Evolutionary conservation across 768 basidiomycete genomes (phyloP), one percentile per base, ranked within the genome.

Genomic region (Tulasnella sp.): DNA sequence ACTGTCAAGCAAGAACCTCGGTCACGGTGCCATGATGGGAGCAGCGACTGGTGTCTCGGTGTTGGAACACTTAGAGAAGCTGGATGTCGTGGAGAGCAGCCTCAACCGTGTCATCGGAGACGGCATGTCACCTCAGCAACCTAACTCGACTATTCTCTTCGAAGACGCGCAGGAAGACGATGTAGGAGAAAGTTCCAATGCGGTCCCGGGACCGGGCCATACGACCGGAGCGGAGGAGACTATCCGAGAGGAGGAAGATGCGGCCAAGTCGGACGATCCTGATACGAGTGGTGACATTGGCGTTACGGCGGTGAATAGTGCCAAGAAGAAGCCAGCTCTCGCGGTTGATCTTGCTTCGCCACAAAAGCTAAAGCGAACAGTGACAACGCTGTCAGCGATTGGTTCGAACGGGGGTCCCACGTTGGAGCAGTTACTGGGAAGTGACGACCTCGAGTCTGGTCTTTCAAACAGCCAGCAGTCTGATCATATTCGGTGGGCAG

Each of bases 11-110:
- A 93, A 92, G 80, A 90, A 91, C 79, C 87, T 42, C 32, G 64
- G 71, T 26, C 36, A 90, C 77, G 86, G 88, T 26, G 47, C 19
- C 64, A 88, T 93, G 39, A 90, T 92, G 77, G 91, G 91, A 62
- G 91, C 90, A 41, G 92, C 91, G 35, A 94, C 91, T 0, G 93
- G 93, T 12, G 92, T 94, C 32, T 89, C 88, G 11, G 89, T 94
- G 64, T 83, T 95, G 41, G 90, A 92, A 77, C 92, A 94, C 75
- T 83, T 95, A 75, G 93, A 95, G 77, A 87, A 90, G 62, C 80
- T 95, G 62, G 93, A 95, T 77, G 89, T 87, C 17, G 90, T 91
- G n/a, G 77, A 77, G 35, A 62, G 69, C n/a, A 72, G 75, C 12
- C 62, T 76, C 42, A 73, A 72, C 62, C 71, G 71, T 35, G 71